These are phyloP conservation scores for Claviceps digitariae DNA, from an alignment of 2,329 filamentous ascomycete species.

Conservation along the genomic window DNA sequence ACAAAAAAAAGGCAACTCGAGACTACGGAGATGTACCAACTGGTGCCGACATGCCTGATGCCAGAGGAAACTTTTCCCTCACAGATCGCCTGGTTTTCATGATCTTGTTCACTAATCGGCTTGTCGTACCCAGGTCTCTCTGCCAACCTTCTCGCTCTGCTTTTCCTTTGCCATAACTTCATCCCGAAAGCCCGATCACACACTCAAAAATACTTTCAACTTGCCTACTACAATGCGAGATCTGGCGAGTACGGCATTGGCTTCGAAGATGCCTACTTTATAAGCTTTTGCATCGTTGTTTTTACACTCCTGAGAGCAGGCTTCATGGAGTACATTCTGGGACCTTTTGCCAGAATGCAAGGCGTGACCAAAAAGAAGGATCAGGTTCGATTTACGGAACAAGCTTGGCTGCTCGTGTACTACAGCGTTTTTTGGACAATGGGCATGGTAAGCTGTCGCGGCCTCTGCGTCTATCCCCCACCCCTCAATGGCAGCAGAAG, in stretches of 20 bases:
- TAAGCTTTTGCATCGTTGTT: conserved; percentile 65
- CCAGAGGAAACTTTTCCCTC: not conserved
- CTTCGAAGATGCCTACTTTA: conserved; percentile 64
- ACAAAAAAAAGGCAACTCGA: not conserved
- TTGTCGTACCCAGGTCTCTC: conserved; percentile 46
- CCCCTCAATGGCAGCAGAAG: not conserved
- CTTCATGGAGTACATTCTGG: conserved; percentile 75
- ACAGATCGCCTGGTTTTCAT: conserved; percentile 6
- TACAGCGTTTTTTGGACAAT: conserved; percentile 69
- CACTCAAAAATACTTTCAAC: conserved; percentile 76
- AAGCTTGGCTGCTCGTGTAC: conserved; percentile 83
- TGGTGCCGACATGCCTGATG: not conserved
- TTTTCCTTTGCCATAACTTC: conserved; percentile 68
- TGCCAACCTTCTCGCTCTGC: conserved; percentile 70
- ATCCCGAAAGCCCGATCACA: conserved; percentile 68
- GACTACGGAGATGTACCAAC: not conserved
- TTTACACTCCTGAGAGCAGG: conserved; percentile 79
- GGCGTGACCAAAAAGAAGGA: conserved; percentile 69
- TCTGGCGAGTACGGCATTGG: conserved; percentile 63
- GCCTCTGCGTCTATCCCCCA: not conserved
- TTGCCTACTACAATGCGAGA: conserved; percentile 66
- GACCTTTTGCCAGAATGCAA: conserved; percentile 57
- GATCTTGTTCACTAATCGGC: not conserved
- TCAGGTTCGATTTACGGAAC: conserved; percentile 76
- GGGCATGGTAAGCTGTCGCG: conserved; percentile 54